Evolutionary conservation across 1,284 basidiomycete species (phyloP).

Genomic region (Rhodotorula mucilaginosa): DNA sequence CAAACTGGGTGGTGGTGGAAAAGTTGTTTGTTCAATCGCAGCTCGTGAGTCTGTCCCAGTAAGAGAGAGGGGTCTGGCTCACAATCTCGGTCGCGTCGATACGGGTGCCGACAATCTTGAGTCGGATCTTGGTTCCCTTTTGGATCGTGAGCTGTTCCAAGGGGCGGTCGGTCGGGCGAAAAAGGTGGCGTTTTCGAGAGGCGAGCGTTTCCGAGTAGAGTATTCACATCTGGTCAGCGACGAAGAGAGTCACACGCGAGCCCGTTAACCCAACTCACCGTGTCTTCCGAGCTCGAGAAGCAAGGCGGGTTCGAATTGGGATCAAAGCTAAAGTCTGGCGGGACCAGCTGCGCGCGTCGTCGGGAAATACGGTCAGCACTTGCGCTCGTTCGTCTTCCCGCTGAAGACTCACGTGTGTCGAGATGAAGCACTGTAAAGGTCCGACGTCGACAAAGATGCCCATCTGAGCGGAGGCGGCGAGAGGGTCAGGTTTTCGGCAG

Average conservation of each 20-base stretch:
- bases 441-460: conserved; percentile 97
- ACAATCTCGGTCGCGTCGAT: conserved; percentile 97
- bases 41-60: too few species aligned
- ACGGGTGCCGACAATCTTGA: conserved; percentile 95
- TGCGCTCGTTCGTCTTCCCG: background rate
- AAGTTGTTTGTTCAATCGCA: background rate
- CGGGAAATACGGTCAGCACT: background rate
- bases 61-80: conserved; percentile 22
- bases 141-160: conserved; percentile 68
- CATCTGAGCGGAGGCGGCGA: conserved; percentile 62
- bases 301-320: conserved; percentile 89
- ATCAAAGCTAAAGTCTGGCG: conserved; percentile 87
- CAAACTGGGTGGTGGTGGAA: conserved; percentile 61
- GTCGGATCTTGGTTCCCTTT: conserved; percentile 83
- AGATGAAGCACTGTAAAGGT: conserved; percentile 86
- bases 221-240: background rate
- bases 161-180: too few species aligned
- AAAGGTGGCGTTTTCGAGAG: too few species aligned
- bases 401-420: conserved; percentile 71
- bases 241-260: background rate
- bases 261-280: conserved; percentile 54
- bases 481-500: background rate
- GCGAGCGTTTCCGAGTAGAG: background rate
- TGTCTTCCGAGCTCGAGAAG: conserved; percentile 67
- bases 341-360: conserved; percentile 66